These are phyloP conservation scores for Hansenula lynferdii DNA, from an alignment of 1,139 yeast species.

Conservation along the genomic window DNA sequence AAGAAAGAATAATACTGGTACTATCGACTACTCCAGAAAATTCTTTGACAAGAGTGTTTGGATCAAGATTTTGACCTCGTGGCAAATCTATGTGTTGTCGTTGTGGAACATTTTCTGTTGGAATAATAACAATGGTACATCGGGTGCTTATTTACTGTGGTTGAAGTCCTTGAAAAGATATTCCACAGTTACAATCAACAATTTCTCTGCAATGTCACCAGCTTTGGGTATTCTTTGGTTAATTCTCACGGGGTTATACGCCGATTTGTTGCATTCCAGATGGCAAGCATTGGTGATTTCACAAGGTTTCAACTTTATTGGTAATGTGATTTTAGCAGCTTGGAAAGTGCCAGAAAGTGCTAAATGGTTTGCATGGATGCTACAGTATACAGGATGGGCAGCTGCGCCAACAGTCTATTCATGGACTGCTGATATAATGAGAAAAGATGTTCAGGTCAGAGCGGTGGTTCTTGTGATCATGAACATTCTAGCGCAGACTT, in stretches of 20 bases:
- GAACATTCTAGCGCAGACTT: conserved; percentile 35
- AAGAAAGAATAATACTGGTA: conserved; percentile 34
- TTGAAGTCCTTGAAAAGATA: conserved; percentile 20
- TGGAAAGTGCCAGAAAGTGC: conserved; percentile 72
- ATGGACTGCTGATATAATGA: conserved; percentile 35
- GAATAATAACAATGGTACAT: conserved; percentile 42
- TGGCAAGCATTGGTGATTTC: conserved; percentile 54
- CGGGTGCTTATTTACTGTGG: conserved; percentile 31
- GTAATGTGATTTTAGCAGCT: conserved; percentile 38
- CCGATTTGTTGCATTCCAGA: conserved; percentile 49
- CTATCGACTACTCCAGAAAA: conserved; percentile 13
- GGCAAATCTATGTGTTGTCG: conserved; percentile 10
- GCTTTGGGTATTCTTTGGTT: conserved; percentile 41
- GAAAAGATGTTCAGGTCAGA: conserved; percentile 34
- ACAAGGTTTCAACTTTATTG: conserved; percentile 41
- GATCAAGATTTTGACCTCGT: conserved; percentile 39
- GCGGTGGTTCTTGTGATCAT: conserved; percentile 34
- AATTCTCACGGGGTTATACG: conserved; percentile 36
- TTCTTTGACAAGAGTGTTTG: conserved; percentile 37
- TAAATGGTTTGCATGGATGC: conserved; percentile 61
- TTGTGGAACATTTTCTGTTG: conserved; percentile 48
- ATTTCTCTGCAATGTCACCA: conserved; percentile 21
- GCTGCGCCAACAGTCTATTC: conserved; percentile 36
- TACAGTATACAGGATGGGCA: conserved; percentile 41
- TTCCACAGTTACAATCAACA: conserved; percentile 22